Conservation (phyloP, 108 stramenopile species). For the Tribonema minus region DNA sequence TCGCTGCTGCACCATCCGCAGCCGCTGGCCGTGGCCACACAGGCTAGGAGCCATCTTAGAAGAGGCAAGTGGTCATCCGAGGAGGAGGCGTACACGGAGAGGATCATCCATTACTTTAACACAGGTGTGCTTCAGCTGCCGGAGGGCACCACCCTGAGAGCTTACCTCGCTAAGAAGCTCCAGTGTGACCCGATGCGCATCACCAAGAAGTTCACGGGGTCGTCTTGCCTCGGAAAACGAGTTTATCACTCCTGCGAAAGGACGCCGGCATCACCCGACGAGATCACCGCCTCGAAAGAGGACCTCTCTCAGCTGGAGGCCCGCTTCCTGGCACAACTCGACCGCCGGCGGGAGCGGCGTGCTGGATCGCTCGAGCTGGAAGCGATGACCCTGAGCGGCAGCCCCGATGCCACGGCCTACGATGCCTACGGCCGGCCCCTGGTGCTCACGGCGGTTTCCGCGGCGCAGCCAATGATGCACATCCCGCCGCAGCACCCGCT, state of each 20-base stretch:
- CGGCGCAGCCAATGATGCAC: too few species aligned
- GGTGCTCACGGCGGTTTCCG: too few species aligned
- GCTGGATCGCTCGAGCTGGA: too few species aligned
- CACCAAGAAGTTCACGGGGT: conserved; percentile 84
- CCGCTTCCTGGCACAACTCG: conserved; percentile 37
- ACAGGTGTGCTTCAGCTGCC: conserved; percentile 81
- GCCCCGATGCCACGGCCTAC: too few species aligned
- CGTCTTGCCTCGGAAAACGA: conserved; percentile 78
- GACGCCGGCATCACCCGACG: conserved; percentile 4
- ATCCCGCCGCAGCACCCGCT: too few species aligned
- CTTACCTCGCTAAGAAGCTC: conserved; percentile 85
- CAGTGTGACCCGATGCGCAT: conserved; percentile 93
- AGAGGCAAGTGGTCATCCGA: too few species aligned
- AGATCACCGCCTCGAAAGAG: conserved; percentile 17
- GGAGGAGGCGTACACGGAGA: conserved; percentile 82
- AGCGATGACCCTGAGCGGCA: too few species aligned
- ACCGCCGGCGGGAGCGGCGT: too few species aligned
- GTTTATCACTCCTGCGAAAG: conserved; percentile 41
- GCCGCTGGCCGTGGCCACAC: too few species aligned
- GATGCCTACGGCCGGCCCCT: too few species aligned
- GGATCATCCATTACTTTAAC: conserved; percentile 83
- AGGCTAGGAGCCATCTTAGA: too few species aligned
- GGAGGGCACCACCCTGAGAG: conserved; percentile 79
- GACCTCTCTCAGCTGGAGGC: conserved; percentile 44
- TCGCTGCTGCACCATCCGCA: too few species aligned